Conservation (phyloP, 352 stramenopile genomes). For the Sclerospora graminicola region DNA sequence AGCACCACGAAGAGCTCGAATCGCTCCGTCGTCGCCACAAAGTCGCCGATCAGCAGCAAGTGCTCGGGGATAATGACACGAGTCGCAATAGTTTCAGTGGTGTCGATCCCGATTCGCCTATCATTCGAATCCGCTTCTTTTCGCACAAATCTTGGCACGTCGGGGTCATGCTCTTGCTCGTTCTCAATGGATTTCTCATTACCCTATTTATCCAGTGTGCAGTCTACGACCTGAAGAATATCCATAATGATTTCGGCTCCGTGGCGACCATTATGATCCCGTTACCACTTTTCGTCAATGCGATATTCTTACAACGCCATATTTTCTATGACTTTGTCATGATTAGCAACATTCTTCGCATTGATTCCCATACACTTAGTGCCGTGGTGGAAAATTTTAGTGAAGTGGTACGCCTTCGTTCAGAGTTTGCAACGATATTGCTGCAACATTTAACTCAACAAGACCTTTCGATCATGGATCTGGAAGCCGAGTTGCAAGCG, state of each 20-base stretch:
- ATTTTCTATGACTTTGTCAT: constrained; percentile 61
- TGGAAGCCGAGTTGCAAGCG: constrained; percentile 19
- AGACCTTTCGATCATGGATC: constrained; percentile 17
- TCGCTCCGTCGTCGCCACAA: constrained; percentile 14
- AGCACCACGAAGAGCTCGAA: constrained; percentile 17
- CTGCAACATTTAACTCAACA: constrained; percentile 14
- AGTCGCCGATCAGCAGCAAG: constrained; percentile 4
- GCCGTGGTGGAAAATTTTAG: constrained; percentile 55
- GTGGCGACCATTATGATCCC: constrained; percentile 25
- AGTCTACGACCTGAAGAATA: constrained; percentile 30
- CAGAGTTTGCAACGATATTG: constrained; percentile 33
- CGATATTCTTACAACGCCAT: constrained; percentile 37
- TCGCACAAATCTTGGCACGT: constrained; percentile 60
- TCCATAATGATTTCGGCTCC: constrained; percentile 22
- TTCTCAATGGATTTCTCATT: constrained; percentile 65
- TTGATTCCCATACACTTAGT: constrained; percentile 39
- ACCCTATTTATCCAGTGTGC: constrained; percentile 57
- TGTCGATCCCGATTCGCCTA: constrained; percentile 2
- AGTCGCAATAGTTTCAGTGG: constrained; percentile 1
- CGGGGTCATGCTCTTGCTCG: constrained; percentile 41
- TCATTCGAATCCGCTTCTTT: constrained; percentile 30
- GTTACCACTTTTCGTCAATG: constrained; percentile 36
- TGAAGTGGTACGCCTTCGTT: constrained; percentile 41
- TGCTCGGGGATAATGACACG: not conserved
- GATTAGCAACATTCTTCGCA: constrained; percentile 39